Percentiles rank a stretch among this genome's conserved stretches.
Evolutionary conservation across 1,284 basidiomycete genomes (phyloP).

Genomic region (Ganoderma sinense): DNA sequence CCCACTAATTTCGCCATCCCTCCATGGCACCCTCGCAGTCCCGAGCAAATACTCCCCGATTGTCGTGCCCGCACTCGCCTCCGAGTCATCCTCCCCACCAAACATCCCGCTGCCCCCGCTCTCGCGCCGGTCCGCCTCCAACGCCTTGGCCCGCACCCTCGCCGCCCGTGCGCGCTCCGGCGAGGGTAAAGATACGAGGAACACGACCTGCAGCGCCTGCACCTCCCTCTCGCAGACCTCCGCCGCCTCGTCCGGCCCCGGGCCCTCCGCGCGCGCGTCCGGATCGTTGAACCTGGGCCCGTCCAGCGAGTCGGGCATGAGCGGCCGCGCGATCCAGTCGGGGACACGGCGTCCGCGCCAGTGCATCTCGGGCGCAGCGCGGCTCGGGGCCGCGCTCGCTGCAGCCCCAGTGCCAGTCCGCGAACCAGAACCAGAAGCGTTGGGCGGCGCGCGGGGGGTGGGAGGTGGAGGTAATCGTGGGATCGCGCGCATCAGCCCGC

Average conservation of each 20-base stretch:
- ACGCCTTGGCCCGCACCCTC: slow-evolving; percentile 10
- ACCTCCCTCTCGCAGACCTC: slow-evolving; percentile 10
- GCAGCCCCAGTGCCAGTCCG: background rate
- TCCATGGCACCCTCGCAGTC: slow-evolving; percentile 34
- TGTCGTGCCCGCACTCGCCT: slow-evolving; percentile 14
- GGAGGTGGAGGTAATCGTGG: slow-evolving; percentile 16
- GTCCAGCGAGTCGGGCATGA: slow-evolving; percentile 15
- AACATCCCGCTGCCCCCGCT: background rate
- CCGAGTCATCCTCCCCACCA: slow-evolving; percentile 16
- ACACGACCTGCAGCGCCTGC: slow-evolving; percentile 33
- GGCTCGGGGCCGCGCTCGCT: slow-evolving; percentile 1
- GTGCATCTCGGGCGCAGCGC: slow-evolving; percentile 16
- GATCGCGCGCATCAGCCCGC: slow-evolving; percentile 22
- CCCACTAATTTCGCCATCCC: slow-evolving; percentile 10
- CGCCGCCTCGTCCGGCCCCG: background rate
- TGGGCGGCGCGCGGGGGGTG: slow-evolving; percentile 5
- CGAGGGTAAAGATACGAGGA: slow-evolving; percentile 40
- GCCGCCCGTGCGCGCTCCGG: slow-evolving; percentile 17
- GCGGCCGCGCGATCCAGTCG: slow-evolving; percentile 18
- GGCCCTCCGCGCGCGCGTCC: background rate
- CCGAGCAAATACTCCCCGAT: slow-evolving; percentile 35
- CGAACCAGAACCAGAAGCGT: background rate
- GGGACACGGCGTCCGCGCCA: slow-evolving; percentile 26
- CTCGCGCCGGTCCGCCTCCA: slow-evolving; percentile 1
- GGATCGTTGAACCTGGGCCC: background rate